Evolutionary conservation across 2,329 filamentous ascomycete species (phyloP).

Genomic region (Raffaelea ambrosiae): DNA sequence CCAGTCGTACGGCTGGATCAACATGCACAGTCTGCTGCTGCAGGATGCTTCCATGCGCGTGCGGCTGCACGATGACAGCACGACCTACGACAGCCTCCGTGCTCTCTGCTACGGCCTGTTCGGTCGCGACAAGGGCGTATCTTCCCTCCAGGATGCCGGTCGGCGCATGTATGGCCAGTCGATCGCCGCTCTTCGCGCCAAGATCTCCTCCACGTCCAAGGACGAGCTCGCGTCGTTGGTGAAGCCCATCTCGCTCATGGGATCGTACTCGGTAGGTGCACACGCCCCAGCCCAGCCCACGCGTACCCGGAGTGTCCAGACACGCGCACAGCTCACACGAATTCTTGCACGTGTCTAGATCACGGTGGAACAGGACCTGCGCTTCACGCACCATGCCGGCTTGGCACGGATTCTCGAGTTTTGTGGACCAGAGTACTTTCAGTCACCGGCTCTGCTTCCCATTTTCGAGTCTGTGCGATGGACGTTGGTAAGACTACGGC

Average conservation of each 20-base stretch:
- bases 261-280: slow-evolving; percentile 12
- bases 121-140: slow-evolving; percentile 12
- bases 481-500: slow-evolving; percentile 12
- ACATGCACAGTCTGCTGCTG: slow-evolving; percentile 19
- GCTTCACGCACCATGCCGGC: slow-evolving; percentile 18
- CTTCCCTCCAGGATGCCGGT: slow-evolving; percentile 9
- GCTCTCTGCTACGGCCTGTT: slow-evolving; percentile 14
- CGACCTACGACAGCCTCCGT: slow-evolving; percentile 14
- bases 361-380: slow-evolving; percentile 16
- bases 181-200: slow-evolving; percentile 6
- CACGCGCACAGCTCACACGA: too few relatives aligned
- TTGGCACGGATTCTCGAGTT: slow-evolving; percentile 17
- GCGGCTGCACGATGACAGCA: slow-evolving; percentile 10
- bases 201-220: slow-evolving; percentile 5
- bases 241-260: slow-evolving; percentile 14
- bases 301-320: too few relatives aligned
- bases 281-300: too few relatives aligned
- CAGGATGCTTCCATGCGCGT: slow-evolving; percentile 14
- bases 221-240: slow-evolving; percentile 11
- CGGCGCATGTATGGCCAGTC: slow-evolving; percentile 9
- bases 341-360: too few relatives aligned
- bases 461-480: slow-evolving; percentile 17
- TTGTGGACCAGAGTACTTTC: slow-evolving; percentile 17
- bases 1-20: slow-evolving; percentile 19
- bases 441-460: slow-evolving; percentile 15